Conservation (phyloP, 306 rosid species). For the Macrotyloma uniflorum region DNA sequence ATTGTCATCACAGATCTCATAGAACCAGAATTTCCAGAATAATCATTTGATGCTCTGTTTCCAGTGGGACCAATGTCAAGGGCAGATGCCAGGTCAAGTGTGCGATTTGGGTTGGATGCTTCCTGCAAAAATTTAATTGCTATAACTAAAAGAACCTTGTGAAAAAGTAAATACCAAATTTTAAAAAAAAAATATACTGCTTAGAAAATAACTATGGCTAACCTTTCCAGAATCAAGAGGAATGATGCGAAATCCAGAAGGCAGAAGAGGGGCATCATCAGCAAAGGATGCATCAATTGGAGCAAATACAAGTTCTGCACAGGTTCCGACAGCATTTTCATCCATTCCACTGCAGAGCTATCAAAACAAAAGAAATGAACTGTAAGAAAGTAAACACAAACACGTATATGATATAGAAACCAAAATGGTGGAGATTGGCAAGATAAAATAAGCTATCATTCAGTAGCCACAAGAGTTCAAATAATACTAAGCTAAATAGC, state of each 20-base stretch:
- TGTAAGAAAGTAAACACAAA: constrained; percentile 17
- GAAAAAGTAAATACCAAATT: neutral
- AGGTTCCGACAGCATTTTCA: constrained; percentile 92
- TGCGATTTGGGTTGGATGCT: constrained; percentile 96
- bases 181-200: neutral
- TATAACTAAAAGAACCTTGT: neutral
- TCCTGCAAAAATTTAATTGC: constrained; percentile 54
- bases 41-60: constrained; percentile 67
- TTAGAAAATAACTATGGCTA: constrained; percentile 29
- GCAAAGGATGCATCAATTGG: constrained; percentile 99
- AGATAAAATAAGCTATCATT: neutral
- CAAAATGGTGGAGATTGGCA: neutral
- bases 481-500: constrained; percentile 4
- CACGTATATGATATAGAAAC: neutral
- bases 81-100: constrained; percentile 96
- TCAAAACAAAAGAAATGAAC: constrained; percentile 38
- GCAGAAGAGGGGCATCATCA: constrained; percentile 98
- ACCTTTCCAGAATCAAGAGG: constrained; percentile 99
- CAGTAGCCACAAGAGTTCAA: neutral
- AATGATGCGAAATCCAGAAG: constrained; percentile 97
- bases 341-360: constrained; percentile 99
- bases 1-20: constrained; percentile 97
- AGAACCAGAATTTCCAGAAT: constrained; percentile 68
- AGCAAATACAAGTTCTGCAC: constrained; percentile 96
- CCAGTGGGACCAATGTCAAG: constrained; percentile 92